Conservation (phyloP, 140 eudicot species). For the Erigeron philadelphicus region DNA sequence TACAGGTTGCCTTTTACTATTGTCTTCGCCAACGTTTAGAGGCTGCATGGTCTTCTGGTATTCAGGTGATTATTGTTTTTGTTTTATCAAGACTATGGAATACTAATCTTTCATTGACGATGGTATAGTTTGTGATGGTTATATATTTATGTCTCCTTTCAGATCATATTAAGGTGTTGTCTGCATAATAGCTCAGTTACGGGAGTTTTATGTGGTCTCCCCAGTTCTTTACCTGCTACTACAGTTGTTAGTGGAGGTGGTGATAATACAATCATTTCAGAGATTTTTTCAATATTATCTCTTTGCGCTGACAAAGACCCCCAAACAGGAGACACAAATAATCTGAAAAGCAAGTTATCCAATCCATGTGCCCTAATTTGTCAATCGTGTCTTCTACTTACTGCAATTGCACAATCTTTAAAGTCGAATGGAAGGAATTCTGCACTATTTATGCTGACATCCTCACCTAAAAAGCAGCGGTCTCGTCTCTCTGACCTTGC, state of each 20-base stretch:
- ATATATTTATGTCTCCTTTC: slow-evolving; percentile 27
- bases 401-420: slow-evolving; percentile 73
- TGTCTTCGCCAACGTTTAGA: slow-evolving; percentile 85
- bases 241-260: slow-evolving; percentile 97
- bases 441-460: slow-evolving; percentile 67
- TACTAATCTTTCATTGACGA: too few species aligned
- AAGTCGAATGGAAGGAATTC: slow-evolving; percentile 79
- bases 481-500: slow-evolving; percentile 85
- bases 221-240: slow-evolving; percentile 81
- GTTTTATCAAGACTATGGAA: too few species aligned
- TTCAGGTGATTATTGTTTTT: slow-evolving; percentile 54
- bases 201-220: slow-evolving; percentile 79
- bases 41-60: slow-evolving; percentile 54
- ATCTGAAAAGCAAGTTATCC: slow-evolving; percentile 45
- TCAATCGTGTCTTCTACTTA: slow-evolving; percentile 64
- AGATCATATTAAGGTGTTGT: slow-evolving; percentile 87
- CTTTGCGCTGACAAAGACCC: slow-evolving; percentile 57
- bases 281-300: slow-evolving; percentile 70
- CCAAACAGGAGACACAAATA: slow-evolving; percentile 52
- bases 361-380: slow-evolving; percentile 55
- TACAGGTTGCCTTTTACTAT: slow-evolving; percentile 72
- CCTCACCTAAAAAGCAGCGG: slow-evolving; percentile 72
- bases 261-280: slow-evolving; percentile 80
- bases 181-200: slow-evolving; percentile 54
- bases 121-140: neutral